phyloP scores from a whole-genome alignment of 768 basidiomycete genomes.

The Hygrocybe coccinea region DNA sequence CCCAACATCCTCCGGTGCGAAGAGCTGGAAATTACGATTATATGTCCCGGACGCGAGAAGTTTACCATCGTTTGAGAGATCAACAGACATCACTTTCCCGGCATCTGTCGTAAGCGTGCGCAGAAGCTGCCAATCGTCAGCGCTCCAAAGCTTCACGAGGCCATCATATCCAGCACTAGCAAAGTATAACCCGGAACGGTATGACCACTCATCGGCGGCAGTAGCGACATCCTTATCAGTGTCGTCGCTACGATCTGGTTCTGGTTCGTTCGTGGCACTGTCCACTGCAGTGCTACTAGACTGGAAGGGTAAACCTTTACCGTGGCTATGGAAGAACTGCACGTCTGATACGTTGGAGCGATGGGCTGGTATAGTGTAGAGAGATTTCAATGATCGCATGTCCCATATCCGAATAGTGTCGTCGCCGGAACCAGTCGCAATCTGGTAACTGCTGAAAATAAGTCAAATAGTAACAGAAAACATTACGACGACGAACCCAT shows the following conservation, averaged over 20 bases:
- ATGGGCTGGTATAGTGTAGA: slow-evolving; percentile 96
- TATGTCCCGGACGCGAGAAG: slow-evolving; percentile 87
- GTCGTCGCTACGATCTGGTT: slow-evolving; percentile 29
- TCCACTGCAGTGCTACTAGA: slow-evolving; percentile 30
- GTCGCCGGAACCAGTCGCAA: slow-evolving; percentile 94
- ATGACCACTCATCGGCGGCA: slow-evolving; percentile 65
- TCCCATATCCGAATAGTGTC: slow-evolving; percentile 99
- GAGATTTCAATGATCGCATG: slow-evolving; percentile 84
- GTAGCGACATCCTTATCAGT: slow-evolving; percentile 35
- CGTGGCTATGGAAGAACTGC: slow-evolving; percentile 81
- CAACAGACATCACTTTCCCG: slow-evolving; percentile 99
- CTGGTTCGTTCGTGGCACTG: slow-evolving; percentile 31
- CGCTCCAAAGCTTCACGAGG: slow-evolving; percentile 92
- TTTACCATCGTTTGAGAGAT: slow-evolving; percentile 77
- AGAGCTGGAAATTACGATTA: slow-evolving; percentile 92
- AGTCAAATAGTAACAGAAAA: slow-evolving; percentile 4
- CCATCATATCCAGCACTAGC: slow-evolving; percentile 94
- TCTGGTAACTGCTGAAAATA: slow-evolving; percentile 68
- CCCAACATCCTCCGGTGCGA: slow-evolving; percentile 65
- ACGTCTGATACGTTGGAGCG: slow-evolving; percentile 92
- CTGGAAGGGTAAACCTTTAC: slow-evolving; percentile 39
- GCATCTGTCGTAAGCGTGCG: slow-evolving; percentile 86
- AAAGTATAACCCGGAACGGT: slow-evolving; percentile 86
- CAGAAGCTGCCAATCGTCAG: slow-evolving; percentile 95
- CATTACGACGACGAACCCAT: slow-evolving; percentile 54